Evolutionary conservation across 2,329 filamentous ascomycete species (phyloP).

Genomic region (Talaromyces rugulosus): DNA sequence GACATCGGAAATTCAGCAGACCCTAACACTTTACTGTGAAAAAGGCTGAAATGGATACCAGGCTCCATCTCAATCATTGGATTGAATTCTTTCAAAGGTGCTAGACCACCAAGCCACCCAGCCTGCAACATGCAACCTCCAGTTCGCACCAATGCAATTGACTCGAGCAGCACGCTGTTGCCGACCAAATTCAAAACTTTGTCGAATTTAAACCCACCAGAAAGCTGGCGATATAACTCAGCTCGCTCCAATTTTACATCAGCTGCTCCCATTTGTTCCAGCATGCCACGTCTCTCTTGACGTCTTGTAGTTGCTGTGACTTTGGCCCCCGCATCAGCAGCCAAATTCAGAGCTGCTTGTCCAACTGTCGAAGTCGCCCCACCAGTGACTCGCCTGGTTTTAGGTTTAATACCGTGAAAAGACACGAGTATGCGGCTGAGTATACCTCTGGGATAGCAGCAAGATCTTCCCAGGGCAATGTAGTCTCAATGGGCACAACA

Average conservation of each 20-base stretch:
- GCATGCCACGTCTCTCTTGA: constrained; percentile 22
- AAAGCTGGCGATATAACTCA: neutral
- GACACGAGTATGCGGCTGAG: constrained; percentile 36
- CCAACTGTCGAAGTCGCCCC: constrained; percentile 42
- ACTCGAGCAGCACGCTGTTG: constrained; percentile 37
- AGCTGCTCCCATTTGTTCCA: constrained; percentile 27
- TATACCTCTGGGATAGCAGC: constrained; percentile 41
- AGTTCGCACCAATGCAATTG: constrained; percentile 29
- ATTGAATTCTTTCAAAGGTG: constrained; percentile 46
- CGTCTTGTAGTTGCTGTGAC: constrained; percentile 39
- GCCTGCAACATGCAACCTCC: constrained; percentile 37
- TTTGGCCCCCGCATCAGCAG: constrained; percentile 30
- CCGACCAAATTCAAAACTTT: constrained; percentile 38
- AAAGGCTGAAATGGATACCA: constrained; percentile 46
- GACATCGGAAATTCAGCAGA: constrained; percentile 27
- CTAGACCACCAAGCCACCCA: constrained; percentile 40
- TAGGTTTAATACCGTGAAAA: constrained; percentile 36
- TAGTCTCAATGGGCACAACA: constrained; percentile 24
- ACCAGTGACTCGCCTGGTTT: constrained; percentile 30
- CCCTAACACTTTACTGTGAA: constrained; percentile 37
- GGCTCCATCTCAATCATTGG: constrained; percentile 43
- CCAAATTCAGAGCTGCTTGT: constrained; percentile 36
- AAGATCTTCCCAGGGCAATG: constrained; percentile 35
- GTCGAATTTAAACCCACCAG: constrained; percentile 26
- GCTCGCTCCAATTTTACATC: constrained; percentile 22